Evolutionary conservation across 495 filamentous ascomycete species (phyloP).

Genomic region (Talaromyces trachyspermus): DNA sequence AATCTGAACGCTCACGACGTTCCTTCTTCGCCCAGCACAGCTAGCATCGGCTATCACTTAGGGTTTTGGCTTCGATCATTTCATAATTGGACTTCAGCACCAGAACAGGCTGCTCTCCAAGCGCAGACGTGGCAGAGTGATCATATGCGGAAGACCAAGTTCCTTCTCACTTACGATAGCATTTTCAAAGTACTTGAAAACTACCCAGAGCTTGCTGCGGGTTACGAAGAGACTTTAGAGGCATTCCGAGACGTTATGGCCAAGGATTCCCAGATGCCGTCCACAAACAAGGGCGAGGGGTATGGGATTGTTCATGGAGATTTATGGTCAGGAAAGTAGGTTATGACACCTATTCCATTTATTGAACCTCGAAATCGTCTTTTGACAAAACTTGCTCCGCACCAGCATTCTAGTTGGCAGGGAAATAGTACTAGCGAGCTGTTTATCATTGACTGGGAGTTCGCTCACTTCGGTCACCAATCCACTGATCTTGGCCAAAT

Average conservation of each 20-base stretch:
- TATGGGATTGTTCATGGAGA: conserved; percentile 48
- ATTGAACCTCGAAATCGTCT: not conserved
- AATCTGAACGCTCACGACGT: conserved; percentile 19
- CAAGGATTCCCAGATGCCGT: conserved; percentile 25
- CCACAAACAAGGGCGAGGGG: not conserved
- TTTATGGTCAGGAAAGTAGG: conserved; percentile 44
- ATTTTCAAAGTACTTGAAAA: conserved; percentile 36
- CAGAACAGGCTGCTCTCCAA: conserved; percentile 27
- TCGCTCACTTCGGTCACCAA: conserved; percentile 36
- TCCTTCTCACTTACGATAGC: conserved; percentile 40
- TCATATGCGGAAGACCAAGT: conserved; percentile 44
- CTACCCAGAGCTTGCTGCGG: conserved; percentile 33
- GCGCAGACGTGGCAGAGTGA: conserved; percentile 31
- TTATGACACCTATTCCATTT: not conserved
- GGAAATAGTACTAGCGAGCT: conserved; percentile 10
- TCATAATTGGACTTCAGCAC: conserved; percentile 39
- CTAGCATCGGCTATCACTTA: conserved; percentile 39
- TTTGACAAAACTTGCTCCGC: not conserved
- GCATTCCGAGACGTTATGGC: conserved; percentile 30
- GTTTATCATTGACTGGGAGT: conserved; percentile 52
- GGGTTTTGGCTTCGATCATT: conserved; percentile 48
- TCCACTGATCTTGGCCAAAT: conserved; percentile 51
- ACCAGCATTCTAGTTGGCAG: conserved; percentile 18
- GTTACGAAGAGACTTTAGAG: conserved; percentile 30
- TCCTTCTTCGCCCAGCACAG: conserved; percentile 14